Percentiles rank a stretch among this genome's conserved stretches.
These are phyloP conservation scores for Senna siamea DNA, from an alignment of 306 rosid species.

Conservation along the genomic window DNA sequence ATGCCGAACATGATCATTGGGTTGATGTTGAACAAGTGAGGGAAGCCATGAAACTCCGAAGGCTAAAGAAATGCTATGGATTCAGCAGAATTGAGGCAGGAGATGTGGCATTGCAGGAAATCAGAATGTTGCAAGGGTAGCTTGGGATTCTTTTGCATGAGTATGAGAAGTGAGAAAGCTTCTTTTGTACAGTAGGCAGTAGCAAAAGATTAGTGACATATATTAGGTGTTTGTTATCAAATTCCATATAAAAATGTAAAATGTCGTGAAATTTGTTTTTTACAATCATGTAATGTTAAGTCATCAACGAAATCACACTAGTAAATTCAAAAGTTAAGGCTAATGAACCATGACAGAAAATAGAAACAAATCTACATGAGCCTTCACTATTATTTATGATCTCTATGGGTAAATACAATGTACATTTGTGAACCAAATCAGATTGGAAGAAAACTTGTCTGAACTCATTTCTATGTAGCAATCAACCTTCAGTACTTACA, in stretches of 20 bases:
- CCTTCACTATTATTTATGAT: conserved; percentile 30
- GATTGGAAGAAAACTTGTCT: conserved; percentile 5
- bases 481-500: conserved; percentile 43
- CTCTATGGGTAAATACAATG: conserved; percentile 30
- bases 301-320: too few relatives aligned
- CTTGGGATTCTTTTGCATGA: conserved; percentile 10
- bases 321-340: conserved; percentile 9
- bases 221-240: too few relatives aligned
- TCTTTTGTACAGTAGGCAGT: background rate
- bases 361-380: background rate
- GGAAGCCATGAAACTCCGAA: conserved; percentile 47
- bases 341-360: conserved; percentile 2
- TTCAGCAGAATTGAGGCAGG: conserved; percentile 57
- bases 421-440: conserved; percentile 39
- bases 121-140: background rate
- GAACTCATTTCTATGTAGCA: conserved; percentile 33
- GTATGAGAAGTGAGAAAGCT: background rate
- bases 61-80: conserved; percentile 57
- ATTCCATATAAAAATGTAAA: too few relatives aligned
- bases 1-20: conserved; percentile 67
- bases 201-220: background rate
- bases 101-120: conserved; percentile 28
- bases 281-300: too few relatives aligned
- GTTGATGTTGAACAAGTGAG: conserved; percentile 52
- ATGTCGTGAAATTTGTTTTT: too few relatives aligned